Percentiles rank a stretch among this genome's conserved stretches.
Evolutionary conservation across 2,329 filamentous ascomycete genomes (phyloP).

Genomic region (Aschersonia sp.): DNA sequence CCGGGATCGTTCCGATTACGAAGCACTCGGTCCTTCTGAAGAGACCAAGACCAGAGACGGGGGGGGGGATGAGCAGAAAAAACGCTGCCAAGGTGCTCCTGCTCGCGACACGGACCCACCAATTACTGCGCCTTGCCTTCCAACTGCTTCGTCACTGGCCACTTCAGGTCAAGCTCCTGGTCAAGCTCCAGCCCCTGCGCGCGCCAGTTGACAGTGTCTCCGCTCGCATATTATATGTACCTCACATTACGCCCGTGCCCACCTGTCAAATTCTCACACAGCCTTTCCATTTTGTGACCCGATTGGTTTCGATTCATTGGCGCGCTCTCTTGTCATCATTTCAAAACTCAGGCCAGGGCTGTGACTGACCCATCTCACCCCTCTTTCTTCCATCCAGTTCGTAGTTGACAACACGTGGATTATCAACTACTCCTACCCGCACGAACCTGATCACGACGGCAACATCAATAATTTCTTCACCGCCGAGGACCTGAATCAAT

Average conservation of each 20-base stretch:
- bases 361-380: slow-evolving; percentile 6
- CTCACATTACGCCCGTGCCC: not conserved
- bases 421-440: slow-evolving; percentile 64
- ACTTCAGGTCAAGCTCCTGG: not conserved
- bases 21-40: not conserved
- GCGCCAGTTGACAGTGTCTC: not conserved
- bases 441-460: slow-evolving; percentile 68
- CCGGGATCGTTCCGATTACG: not conserved
- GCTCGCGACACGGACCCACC: not conserved
- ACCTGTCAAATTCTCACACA: slow-evolving; percentile 1
- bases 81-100: not conserved
- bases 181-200: not conserved
- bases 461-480: slow-evolving; percentile 90
- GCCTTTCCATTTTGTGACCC: slow-evolving; percentile 2
- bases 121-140: not conserved
- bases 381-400: slow-evolving; percentile 48
- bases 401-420: slow-evolving; percentile 89
- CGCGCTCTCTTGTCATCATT: slow-evolving; percentile 2
- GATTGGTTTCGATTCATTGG: slow-evolving; percentile 1
- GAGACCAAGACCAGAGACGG: no score
- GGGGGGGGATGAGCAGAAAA: not conserved
- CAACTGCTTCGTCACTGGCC: not conserved
- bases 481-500: slow-evolving; percentile 50
- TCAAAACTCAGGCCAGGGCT: not conserved
- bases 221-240: not conserved